Conservation (phyloP, 2,329 filamentous ascomycete species). For the Arthrobotrys entomopaga region DNA sequence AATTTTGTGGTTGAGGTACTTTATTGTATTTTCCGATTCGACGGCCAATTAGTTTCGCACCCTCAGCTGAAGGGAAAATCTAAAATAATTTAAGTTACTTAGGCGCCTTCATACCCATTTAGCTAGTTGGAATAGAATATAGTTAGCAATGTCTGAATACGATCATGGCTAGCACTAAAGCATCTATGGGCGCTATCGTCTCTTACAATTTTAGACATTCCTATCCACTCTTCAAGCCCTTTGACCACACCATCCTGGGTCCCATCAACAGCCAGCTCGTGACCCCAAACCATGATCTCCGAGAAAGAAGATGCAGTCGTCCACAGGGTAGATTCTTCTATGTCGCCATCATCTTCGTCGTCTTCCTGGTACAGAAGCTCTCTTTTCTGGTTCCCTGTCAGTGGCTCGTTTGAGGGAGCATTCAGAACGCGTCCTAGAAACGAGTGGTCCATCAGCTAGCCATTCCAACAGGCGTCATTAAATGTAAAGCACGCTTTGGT, state of each 20-base stretch:
- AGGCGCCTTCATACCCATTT: constrained; percentile 21
- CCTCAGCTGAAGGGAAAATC: too few relatives aligned
- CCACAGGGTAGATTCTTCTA: constrained; percentile 29
- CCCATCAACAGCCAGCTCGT: constrained; percentile 33
- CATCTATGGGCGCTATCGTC: too few relatives aligned
- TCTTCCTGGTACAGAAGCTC: constrained; percentile 44
- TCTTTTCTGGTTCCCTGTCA: constrained; percentile 28
- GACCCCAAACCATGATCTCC: constrained; percentile 53
- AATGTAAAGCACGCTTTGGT: background rate
- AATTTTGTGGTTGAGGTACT: too few relatives aligned
- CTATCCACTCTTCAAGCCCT: constrained; percentile 49
- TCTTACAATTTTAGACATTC: constrained; percentile 37
- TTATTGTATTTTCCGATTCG: too few relatives aligned
- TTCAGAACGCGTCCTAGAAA: constrained; percentile 28
- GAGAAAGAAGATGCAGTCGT: constrained; percentile 27
- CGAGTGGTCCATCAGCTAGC: background rate
- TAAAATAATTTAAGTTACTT: background rate
- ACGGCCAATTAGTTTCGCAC: too few relatives aligned
- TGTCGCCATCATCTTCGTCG: constrained; percentile 24
- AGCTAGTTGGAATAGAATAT: background rate
- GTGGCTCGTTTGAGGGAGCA: constrained; percentile 5
- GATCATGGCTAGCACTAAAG: too few relatives aligned
- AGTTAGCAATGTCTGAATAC: too few relatives aligned
- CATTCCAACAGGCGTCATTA: too few relatives aligned
- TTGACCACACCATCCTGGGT: constrained; percentile 46